Percentiles rank a stretch among this genome's conserved stretches.
Evolutionary conservation across 345 rosid species (phyloP).

Genomic region (Linum usitatissimum): DNA sequence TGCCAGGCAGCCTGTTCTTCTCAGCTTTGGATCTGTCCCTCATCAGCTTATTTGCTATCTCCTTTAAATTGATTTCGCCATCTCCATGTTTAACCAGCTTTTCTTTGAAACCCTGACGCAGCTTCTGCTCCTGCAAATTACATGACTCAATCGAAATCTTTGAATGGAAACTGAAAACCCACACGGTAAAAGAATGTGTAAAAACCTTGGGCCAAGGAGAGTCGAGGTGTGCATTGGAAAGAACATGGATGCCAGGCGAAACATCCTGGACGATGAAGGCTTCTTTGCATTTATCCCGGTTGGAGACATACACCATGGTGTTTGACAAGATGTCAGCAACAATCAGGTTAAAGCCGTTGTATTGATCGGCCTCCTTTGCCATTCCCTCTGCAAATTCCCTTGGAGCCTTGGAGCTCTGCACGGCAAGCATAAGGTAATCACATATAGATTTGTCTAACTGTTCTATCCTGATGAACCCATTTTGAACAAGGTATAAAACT

Average conservation of each 20-base stretch:
- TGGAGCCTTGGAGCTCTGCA: conserved; percentile 44
- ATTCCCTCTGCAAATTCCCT: conserved; percentile 45
- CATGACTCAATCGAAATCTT: not conserved
- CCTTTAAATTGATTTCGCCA: conserved; percentile 27
- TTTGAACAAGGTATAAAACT: too few species aligned
- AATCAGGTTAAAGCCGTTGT: conserved; percentile 60
- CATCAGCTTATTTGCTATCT: conserved; percentile 44
- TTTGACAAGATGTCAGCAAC: conserved; percentile 43
- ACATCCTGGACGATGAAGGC: conserved; percentile 33
- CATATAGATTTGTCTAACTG: too few species aligned
- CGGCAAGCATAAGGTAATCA: not conserved
- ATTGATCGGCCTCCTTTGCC: conserved; percentile 34
- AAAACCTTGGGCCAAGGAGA: conserved; percentile 46
- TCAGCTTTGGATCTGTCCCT: conserved; percentile 44
- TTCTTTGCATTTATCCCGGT: conserved; percentile 33
- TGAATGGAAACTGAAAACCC: not conserved
- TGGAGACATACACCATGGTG: conserved; percentile 49
- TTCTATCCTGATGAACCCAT: too few species aligned
- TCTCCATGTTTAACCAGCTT: conserved; percentile 27
- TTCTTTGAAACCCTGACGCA: conserved; percentile 30
- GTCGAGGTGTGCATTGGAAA: conserved; percentile 51
- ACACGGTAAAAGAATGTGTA: not conserved
- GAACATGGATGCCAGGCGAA: conserved; percentile 56
- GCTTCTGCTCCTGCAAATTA: conserved; percentile 35
- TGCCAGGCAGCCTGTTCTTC: conserved; percentile 37